Percentiles rank a stretch among this genome's conserved stretches.
Conservation (phyloP, 805 yeast genomes). For the Zygotorulaspora florentina region DNA sequence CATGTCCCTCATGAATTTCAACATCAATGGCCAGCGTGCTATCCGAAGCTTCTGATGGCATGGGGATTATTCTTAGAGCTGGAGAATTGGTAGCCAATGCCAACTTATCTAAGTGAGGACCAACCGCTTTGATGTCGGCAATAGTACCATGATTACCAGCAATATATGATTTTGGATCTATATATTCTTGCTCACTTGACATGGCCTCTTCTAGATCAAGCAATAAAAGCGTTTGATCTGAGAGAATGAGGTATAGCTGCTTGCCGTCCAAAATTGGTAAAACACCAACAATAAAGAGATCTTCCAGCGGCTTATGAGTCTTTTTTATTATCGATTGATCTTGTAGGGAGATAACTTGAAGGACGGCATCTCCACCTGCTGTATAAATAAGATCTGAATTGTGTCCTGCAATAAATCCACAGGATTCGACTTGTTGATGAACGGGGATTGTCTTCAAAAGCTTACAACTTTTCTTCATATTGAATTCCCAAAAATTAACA, state of each 20-base stretch:
- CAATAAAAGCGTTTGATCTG: constrained; percentile 78
- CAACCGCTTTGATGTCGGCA: constrained; percentile 80
- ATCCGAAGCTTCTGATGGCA: constrained; percentile 4
- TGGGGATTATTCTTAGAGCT: constrained; percentile 67
- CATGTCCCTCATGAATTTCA: constrained; percentile 71
- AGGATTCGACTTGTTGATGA: constrained; percentile 65
- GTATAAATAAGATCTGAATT: constrained; percentile 47
- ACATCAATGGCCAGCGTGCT: constrained; percentile 47
- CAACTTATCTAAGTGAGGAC: constrained; percentile 51
- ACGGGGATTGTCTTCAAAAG: constrained; percentile 66
- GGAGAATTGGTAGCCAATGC: constrained; percentile 96
- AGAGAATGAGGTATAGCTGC: constrained; percentile 51
- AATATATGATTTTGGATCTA: constrained; percentile 51
- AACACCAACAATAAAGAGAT: constrained; percentile 63
- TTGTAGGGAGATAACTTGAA: constrained; percentile 59
- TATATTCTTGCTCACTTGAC: constrained; percentile 26
- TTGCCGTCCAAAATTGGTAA: constrained; percentile 36
- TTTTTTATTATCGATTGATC: constrained; percentile 43
- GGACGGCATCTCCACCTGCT: constrained; percentile 74
- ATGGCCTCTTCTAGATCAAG: constrained; percentile 37
- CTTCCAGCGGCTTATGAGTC: constrained; percentile 58
- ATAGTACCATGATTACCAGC: constrained; percentile 96
- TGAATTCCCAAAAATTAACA: constrained; percentile 47
- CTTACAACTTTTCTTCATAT: constrained; percentile 47
- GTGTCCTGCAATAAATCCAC: constrained; percentile 49